Conservation (phyloP, 345 rosid genomes). For the Rhodamnia rubescens region DNA sequence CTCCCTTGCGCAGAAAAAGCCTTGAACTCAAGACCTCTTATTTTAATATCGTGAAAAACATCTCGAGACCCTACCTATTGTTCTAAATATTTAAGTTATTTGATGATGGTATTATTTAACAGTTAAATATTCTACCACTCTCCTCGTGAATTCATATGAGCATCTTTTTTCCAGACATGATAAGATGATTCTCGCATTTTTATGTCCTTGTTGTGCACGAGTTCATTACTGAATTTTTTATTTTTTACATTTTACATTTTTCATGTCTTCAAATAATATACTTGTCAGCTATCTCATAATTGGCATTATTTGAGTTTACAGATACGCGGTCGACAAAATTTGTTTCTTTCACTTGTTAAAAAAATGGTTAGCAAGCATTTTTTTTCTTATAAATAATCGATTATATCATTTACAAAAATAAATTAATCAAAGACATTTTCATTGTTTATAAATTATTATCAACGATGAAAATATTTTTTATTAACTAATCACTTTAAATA, state of each 20-base stretch:
- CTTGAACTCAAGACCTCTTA: neutral
- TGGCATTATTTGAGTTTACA: neutral
- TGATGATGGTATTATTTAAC: neutral
- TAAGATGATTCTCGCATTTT: neutral
- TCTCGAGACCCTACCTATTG: accelerated
- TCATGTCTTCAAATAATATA: neutral
- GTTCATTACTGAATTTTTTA: neutral
- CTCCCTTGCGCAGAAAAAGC: too few species aligned
- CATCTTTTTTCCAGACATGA: neutral
- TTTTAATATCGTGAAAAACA: neutral
- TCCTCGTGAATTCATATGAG: neutral
- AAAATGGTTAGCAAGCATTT: too few species aligned
- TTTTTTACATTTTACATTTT: neutral
- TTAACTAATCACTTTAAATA: neutral
- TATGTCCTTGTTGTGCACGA: neutral
- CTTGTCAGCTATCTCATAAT: neutral
- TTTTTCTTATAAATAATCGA: neutral
- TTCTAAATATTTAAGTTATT: neutral
- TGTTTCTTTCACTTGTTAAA: neutral
- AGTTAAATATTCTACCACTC: neutral
- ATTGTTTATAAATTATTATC: neutral
- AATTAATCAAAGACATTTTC: accelerated
- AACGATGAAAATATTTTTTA: too few species aligned
- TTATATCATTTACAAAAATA: neutral
- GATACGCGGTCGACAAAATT: too few species aligned